Conservation (phyloP, 2,329 filamentous ascomycete genomes). For the Clathrospora elynae region DNA sequence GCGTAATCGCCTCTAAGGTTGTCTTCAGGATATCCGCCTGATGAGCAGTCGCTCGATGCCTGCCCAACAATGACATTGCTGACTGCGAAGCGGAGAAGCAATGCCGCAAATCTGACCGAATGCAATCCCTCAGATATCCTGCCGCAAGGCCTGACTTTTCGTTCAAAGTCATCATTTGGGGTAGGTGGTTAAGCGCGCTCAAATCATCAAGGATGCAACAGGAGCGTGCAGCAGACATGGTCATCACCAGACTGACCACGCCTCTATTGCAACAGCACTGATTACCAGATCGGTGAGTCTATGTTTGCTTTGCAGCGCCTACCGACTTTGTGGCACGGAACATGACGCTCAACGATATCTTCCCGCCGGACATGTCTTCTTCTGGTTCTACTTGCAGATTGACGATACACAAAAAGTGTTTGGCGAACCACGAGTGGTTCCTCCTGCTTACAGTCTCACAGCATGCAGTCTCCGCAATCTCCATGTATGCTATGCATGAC, state of each 20-base stretch:
- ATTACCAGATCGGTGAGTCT: slow-evolving; percentile 22
- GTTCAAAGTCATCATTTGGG: slow-evolving; percentile 24
- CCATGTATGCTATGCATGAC: slow-evolving; percentile 32
- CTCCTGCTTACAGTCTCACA: slow-evolving; percentile 24
- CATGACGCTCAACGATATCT: slow-evolving; percentile 21
- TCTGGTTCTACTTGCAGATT: slow-evolving; percentile 30
- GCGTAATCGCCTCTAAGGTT: slow-evolving; percentile 24
- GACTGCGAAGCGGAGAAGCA: slow-evolving; percentile 20
- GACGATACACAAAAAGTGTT: slow-evolving; percentile 26
- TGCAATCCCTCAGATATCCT: slow-evolving; percentile 23
- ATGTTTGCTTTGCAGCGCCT: slow-evolving; percentile 9
- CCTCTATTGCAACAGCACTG: slow-evolving; percentile 11
- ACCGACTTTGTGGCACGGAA: slow-evolving; percentile 22
- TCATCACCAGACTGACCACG: slow-evolving; percentile 14
- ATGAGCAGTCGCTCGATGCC: too few species aligned
- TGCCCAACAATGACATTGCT: slow-evolving; percentile 20
- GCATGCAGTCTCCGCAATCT: slow-evolving; percentile 24
- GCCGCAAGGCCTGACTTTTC: slow-evolving; percentile 35
- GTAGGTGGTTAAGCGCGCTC: slow-evolving; percentile 24
- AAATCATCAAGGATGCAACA: slow-evolving; percentile 25
- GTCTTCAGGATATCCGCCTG: too few species aligned
- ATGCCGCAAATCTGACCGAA: slow-evolving; percentile 24
- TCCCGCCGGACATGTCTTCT: slow-evolving; percentile 27
- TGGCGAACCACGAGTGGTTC: slow-evolving; percentile 17
- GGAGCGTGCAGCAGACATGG: slow-evolving; percentile 18